Percentiles rank a stretch among this genome's conserved stretches.
Conservation (phyloP, 2,329 filamentous ascomycete genomes). For the Colletotrichum gloeosporioides region DNA sequence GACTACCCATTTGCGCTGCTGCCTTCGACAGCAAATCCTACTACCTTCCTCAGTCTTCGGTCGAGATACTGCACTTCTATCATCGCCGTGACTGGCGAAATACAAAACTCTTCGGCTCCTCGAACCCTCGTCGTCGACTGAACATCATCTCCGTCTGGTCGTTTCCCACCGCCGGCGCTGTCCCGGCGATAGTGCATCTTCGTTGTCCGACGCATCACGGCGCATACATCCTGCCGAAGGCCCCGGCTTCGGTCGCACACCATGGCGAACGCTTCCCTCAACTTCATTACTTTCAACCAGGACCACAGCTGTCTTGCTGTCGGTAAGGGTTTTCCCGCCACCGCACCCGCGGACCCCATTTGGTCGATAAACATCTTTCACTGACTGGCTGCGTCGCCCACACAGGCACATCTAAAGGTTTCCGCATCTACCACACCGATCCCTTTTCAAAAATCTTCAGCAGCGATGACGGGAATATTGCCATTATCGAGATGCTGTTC, state of each 20-base stretch:
- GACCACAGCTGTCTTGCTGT: slow-evolving; percentile 97
- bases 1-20: background rate
- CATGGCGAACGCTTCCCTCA: slow-evolving; percentile 79
- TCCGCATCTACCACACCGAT: slow-evolving; percentile 96
- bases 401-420: slow-evolving; percentile 87
- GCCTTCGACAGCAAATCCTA: background rate
- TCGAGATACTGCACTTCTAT: background rate
- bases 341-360: background rate
- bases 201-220: background rate
- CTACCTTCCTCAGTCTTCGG: background rate
- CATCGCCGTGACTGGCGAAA: background rate
- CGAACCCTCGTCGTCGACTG: background rate
- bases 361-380: background rate
- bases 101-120: background rate
- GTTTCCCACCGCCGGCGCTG: background rate
- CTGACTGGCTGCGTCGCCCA: background rate
- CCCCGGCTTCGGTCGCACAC: background rate
- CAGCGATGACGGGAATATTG: slow-evolving; percentile 92
- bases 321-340: slow-evolving; percentile 59
- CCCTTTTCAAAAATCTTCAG: slow-evolving; percentile 95
- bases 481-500: slow-evolving; percentile 98
- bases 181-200: background rate
- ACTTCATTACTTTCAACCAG: slow-evolving; percentile 99
- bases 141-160: background rate
- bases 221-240: background rate